Percentiles rank a stretch among this genome's conserved stretches.
phyloP scores from a whole-genome alignment of 192 early-diverging fungal genomes.

The Podila verticillata region DNA sequence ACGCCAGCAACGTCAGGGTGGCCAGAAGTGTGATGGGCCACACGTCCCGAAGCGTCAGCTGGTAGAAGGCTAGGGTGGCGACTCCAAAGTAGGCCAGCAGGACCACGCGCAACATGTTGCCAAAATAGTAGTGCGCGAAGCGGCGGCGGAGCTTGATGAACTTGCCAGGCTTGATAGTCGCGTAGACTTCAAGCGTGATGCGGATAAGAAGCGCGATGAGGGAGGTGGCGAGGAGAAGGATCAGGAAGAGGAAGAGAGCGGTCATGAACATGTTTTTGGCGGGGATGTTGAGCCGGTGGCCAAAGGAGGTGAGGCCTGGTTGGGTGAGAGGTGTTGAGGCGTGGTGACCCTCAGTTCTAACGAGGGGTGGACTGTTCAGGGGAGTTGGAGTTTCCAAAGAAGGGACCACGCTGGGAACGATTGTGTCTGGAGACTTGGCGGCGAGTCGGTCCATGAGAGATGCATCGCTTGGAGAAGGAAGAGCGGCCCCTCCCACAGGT shows the following conservation, averaged over 20 bases:
- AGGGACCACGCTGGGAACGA: too few relatives aligned
- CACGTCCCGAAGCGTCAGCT: slow-evolving; percentile 33
- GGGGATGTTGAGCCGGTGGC: slow-evolving; percentile 38
- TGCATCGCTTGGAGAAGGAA: slow-evolving; percentile 11
- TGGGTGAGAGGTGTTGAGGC: not conserved
- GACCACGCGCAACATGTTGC: slow-evolving; percentile 37
- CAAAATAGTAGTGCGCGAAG: slow-evolving; percentile 29
- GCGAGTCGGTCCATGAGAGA: slow-evolving; percentile 24
- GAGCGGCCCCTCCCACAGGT: not conserved
- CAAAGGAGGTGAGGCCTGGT: slow-evolving; percentile 32
- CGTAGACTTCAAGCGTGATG: slow-evolving; percentile 26
- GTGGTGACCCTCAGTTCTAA: slow-evolving; percentile 13
- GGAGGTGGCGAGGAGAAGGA: slow-evolving; percentile 33
- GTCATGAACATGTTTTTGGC: slow-evolving; percentile 52
- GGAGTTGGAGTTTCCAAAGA: too few relatives aligned
- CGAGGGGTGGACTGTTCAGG: not conserved
- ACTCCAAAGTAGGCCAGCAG: slow-evolving; percentile 47
- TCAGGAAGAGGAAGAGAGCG: slow-evolving; percentile 30
- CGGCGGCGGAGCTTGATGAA: slow-evolving; percentile 31
- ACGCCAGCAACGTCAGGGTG: slow-evolving; percentile 19
- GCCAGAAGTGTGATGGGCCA: slow-evolving; percentile 43
- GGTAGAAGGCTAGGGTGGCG: slow-evolving; percentile 45
- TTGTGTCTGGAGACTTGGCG: not conserved
- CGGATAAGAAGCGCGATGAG: slow-evolving; percentile 22
- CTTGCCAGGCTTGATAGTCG: slow-evolving; percentile 27